Base-by-base conservation (phyloP, 1,284 basidiomycete species). In the Ceratobasidium papillatum region DNA sequence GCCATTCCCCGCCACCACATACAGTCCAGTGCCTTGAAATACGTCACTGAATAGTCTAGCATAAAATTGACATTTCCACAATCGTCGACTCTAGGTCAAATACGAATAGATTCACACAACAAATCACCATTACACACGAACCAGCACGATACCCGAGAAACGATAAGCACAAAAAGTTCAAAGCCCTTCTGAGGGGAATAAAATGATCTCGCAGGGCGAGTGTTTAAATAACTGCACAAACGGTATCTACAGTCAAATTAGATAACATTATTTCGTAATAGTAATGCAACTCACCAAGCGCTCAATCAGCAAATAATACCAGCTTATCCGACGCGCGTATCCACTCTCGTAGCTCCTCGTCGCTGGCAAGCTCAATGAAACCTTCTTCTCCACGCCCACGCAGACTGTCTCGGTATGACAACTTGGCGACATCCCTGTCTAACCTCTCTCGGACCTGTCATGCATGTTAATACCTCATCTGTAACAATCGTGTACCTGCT, bases 301-400 rank as follows among this genome's bases (percentile, higher is more conserved):
- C 56, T 38, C 52, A 69, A 38, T 85, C 84, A 22, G 95, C 95
- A 80, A 93, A 98, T 77, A 98, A 84, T 59, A 96, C 90, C 82
- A 97, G 89, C 82, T 95, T 95, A 79, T 95, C 94, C 68, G 94
- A 92, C 61, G 84, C 86, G 77, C 90, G 89, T 81, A 98, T 86
- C 96, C 96, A 98, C 27, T 86, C 85, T 74, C 87, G 86, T 77
- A 98, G 83, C 61, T 91, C 90, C 8, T 85, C 85, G 81, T 98
- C 94, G 76, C 87, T 86, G 75, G 87, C 84, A 79, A 96, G 83
- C 59, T 88, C 87, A 58, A 91, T 84, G 80, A 91, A 91, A 63
- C 85, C 83, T 78, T 89, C 87, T 78, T 86, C 87, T 63, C 77
- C 54, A 47, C 77, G 72, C 76, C 77, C 79, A 51, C 79, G 78